A percentile compares a stretch with the other conserved stretches of the same genome.
Conservation (phyloP, 352 stramenopile species). For the Phytophthora syringae region DNA sequence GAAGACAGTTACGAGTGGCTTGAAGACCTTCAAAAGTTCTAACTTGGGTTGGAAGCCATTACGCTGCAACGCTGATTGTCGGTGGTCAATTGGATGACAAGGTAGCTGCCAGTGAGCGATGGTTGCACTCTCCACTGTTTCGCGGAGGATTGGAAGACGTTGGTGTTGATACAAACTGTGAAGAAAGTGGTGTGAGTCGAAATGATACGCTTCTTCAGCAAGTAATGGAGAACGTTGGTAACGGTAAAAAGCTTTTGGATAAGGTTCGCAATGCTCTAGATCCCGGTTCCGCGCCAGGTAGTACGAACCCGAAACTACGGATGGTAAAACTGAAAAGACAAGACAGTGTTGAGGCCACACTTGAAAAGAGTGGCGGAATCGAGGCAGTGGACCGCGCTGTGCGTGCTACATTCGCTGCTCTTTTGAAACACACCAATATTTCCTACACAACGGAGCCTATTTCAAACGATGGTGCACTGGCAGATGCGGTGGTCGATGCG, state of each 20-base stretch:
- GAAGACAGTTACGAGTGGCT: slow-evolving; percentile 54
- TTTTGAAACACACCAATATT: slow-evolving; percentile 84
- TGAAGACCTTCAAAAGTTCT: slow-evolving; percentile 73
- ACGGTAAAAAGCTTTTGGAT: slow-evolving; percentile 82
- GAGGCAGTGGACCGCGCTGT: slow-evolving; percentile 85
- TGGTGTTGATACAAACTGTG: background rate
- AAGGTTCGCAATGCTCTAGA: slow-evolving; percentile 80
- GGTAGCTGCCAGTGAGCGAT: slow-evolving; percentile 42
- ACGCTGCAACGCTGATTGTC: slow-evolving; percentile 63
- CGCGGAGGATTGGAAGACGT: slow-evolving; percentile 55
- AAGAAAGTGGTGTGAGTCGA: slow-evolving; percentile 24
- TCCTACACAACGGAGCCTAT: slow-evolving; percentile 74
- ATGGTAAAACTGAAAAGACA: slow-evolving; percentile 73
- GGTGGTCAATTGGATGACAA: slow-evolving; percentile 31
- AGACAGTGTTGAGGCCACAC: slow-evolving; percentile 82
- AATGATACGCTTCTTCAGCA: slow-evolving; percentile 73
- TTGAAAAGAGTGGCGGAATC: slow-evolving; percentile 88
- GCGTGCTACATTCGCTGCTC: slow-evolving; percentile 75
- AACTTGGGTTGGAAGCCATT: slow-evolving; percentile 65
- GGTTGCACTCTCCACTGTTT: slow-evolving; percentile 63
- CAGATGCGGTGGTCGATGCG: slow-evolving; percentile 71
- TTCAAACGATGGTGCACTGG: slow-evolving; percentile 60
- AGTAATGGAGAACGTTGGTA: slow-evolving; percentile 75
- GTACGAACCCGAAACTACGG: slow-evolving; percentile 69
- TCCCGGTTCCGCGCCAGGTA: slow-evolving; percentile 38